Evolutionary conservation across 2,329 filamentous ascomycete species (phyloP), one percentile per base, ranked within the genome.

Genomic region (Trichophyton equinum): DNA sequence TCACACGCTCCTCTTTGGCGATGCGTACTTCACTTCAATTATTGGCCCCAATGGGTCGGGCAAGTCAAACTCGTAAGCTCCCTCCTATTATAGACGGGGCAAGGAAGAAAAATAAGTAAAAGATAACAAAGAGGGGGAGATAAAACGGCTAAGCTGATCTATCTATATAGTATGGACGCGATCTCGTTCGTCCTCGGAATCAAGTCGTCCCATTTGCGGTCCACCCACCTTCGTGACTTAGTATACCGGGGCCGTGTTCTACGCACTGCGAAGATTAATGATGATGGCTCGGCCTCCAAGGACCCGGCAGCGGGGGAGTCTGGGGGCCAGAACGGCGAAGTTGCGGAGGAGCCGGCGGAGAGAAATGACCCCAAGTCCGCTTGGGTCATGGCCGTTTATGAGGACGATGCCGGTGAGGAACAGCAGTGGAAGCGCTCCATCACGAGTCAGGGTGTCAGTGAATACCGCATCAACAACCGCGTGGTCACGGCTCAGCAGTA

Each of bases 31-130:
- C 75, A 99, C 94, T 57, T 99, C 94, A 47, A 96, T 99, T 71
- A 97, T 99, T 71, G 94, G 95, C 4, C 94, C 94, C 73, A 99
- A 99, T 91, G 94, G 94, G 79, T 97, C 94, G 40, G 94, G 94
- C 66, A 99, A 99, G 76, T 99, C 94, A 20, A 99, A 99, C 74
- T 96, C 91, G 89, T 92, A 76, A 72, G 85, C 79, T 36, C 42
- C n/a, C 3, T 47, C 44, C 44, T 6, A 15, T 56, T 30, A 42
- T 22, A 61, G 18, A 30, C 2, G 5, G 25, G 25, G n/a, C 13
- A 18, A n/a, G 13, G 40, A 44, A 18, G n/a, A n/a, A 44, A 13
- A 15, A 44, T 44, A 18, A 18, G n/a, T 11, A 44, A 18, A 15
- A 15, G 5, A 44, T 6, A 44, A n/a, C 13, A n/a, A 18, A 18